Base-by-base conservation (phyloP, 1,284 basidiomycete genomes). In the Gomphus bonarii region DNA sequence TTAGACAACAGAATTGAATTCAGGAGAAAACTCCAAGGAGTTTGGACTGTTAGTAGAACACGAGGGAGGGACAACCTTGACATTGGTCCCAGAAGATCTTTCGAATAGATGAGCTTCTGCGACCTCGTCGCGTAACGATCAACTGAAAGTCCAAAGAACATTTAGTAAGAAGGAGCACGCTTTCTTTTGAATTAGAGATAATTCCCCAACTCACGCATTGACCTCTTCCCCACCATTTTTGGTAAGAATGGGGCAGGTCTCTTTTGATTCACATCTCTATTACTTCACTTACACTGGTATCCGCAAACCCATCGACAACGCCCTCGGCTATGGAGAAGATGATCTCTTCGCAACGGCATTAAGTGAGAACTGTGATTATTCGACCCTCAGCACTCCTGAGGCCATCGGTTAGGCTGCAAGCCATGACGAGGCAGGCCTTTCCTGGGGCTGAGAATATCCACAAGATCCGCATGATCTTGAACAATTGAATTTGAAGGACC, bases 351-450 rank as follows among this genome's bases (percentile, higher is more conserved):
- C 12, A 18, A 16, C 43, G 18, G 7, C 10, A n/a, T 1, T 11
- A 20, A 10, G 12, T 33, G n/a, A 36, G 18, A 40, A n/a, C 9
- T 16, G n/a, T 22, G 16, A 14, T 25, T 9, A 8, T 43, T 6
- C 2, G 4, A 38, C 46, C 25, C n/a, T 50, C 54, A 11, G 33
- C 31, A n/a, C 8, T 49, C 22, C 22, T 25, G 7, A 28, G 20
- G 14, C 30, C 50, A 40, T 56, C 54, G 14, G 67, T 52, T 10
- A 59, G 51, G 14, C 61, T 62, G 18, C 30, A 63, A 67, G 55
- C 74, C 73, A 57, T 75, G 73, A 20, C 73, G 60, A 18, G 73
- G 73, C 62, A 75, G 60, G 3, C 73, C 73, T 9, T 72, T 74
- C 4, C 73, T 60, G 61, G 75, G 74, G 2, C 68, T 67, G 3